phyloP scores from a whole-genome alignment of 805 yeast genomes.

The Candida sakaeoensis region DNA sequence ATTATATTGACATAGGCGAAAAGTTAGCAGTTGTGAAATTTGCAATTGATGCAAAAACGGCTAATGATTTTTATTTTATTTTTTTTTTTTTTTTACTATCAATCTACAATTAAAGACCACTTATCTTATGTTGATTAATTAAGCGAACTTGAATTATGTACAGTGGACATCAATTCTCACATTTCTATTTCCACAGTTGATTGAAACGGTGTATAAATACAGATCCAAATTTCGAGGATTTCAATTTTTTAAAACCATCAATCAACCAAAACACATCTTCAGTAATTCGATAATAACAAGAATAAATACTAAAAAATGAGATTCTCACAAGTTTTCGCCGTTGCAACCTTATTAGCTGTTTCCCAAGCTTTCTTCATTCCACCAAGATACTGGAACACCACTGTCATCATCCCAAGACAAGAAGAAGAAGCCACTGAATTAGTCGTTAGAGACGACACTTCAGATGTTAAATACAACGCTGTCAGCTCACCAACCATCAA shows the following conservation, averaged over 20 bases:
- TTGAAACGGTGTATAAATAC: not conserved
- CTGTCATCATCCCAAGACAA: not conserved
- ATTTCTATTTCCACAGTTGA: not conserved
- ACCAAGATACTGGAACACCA: constrained; percentile 1
- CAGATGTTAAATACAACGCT: not conserved
- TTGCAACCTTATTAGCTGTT: not conserved
- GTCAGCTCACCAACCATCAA: constrained; percentile 1
- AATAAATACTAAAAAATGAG: not conserved
- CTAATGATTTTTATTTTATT: too few relatives aligned
- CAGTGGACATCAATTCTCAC: not conserved
- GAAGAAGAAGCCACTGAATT: not conserved
- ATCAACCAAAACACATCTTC: not conserved
- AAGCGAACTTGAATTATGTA: not conserved
- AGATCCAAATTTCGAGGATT: not conserved
- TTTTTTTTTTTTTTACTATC: not conserved
- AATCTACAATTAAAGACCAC: not conserved
- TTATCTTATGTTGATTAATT: not conserved
- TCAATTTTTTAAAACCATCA: not conserved
- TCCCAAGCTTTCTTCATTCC: not conserved
- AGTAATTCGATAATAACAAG: not conserved
- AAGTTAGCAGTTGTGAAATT: too few relatives aligned
- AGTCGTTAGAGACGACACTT: constrained; percentile 1
- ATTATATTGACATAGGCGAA: too few relatives aligned
- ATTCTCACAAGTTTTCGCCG: constrained; percentile 4
- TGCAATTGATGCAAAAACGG: not conserved